Conservation (phyloP, 1,139 yeast species). For the Geotrichum histeridarum region DNA sequence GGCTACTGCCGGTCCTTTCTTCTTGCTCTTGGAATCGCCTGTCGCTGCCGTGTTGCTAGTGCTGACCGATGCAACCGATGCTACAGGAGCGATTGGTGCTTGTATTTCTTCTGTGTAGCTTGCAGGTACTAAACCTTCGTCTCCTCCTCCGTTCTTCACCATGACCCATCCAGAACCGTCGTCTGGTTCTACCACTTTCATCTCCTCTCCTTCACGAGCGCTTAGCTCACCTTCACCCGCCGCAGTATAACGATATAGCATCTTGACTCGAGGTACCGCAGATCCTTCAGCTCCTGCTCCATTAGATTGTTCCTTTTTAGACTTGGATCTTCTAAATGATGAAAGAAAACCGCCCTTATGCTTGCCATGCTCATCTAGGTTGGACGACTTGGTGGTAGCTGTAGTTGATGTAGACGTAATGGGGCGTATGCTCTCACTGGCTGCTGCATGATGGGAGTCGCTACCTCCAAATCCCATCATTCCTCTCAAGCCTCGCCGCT, state of each 20-base stretch:
- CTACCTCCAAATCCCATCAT: slow-evolving; percentile 23
- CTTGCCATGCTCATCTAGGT: slow-evolving; percentile 10
- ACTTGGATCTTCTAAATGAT: slow-evolving; percentile 9
- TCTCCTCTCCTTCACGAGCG: slow-evolving; percentile 55
- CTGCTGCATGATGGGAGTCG: slow-evolving; percentile 11
- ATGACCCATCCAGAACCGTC: slow-evolving; percentile 95
- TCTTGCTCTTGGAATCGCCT: slow-evolving; percentile 37
- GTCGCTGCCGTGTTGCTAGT: slow-evolving; percentile 19
- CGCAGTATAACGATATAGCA: slow-evolving; percentile 64
- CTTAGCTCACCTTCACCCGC: slow-evolving; percentile 71
- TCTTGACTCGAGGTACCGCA: slow-evolving; percentile 42
- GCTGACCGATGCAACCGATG: slow-evolving; percentile 20
- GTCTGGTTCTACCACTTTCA: slow-evolving; percentile 59
- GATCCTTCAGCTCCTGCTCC: background rate
- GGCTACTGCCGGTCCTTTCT: slow-evolving; percentile 73
- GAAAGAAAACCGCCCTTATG: slow-evolving; percentile 19
- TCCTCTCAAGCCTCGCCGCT: slow-evolving; percentile 30
- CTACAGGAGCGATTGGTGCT: slow-evolving; percentile 19
- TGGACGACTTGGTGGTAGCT: slow-evolving; percentile 12
- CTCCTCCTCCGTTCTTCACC: slow-evolving; percentile 46
- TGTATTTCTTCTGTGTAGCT: slow-evolving; percentile 57
- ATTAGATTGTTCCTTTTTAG: slow-evolving; percentile 6
- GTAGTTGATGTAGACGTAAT: slow-evolving; percentile 13
- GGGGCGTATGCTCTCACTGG: background rate
- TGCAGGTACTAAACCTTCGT: slow-evolving; percentile 80